Evolutionary conservation across 2,329 filamentous ascomycete species (phyloP).

Genomic region (Lachnellula occidentalis): DNA sequence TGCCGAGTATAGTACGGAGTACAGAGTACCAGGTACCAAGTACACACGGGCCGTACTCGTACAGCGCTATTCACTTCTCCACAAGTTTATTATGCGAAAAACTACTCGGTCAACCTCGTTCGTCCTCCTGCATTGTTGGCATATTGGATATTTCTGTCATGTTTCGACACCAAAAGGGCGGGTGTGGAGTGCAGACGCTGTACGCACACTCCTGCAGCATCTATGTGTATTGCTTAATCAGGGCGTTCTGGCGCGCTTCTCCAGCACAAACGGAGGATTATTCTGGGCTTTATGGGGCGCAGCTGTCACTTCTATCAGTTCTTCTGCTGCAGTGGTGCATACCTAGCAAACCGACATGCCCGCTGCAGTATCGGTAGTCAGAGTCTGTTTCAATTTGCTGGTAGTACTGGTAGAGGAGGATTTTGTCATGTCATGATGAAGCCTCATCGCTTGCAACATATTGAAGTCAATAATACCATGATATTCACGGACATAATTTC

Average conservation of each 20-base stretch:
- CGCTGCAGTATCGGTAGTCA: too few relatives aligned
- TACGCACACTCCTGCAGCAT: background rate
- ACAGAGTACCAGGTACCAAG: background rate
- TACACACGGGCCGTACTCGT: background rate
- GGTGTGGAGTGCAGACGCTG: background rate
- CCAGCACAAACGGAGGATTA: background rate
- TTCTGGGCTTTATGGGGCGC: too few relatives aligned
- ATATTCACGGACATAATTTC: too few relatives aligned
- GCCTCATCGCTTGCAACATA: too few relatives aligned
- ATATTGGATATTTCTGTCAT: background rate
- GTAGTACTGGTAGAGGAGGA: too few relatives aligned
- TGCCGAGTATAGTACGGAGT: background rate
- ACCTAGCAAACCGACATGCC: background rate
- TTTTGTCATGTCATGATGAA: too few relatives aligned
- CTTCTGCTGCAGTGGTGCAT: background rate
- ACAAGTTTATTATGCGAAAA: background rate
- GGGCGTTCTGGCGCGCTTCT: background rate
- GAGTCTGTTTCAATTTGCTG: too few relatives aligned
- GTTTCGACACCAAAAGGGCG: too few relatives aligned
- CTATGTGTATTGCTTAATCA: background rate
- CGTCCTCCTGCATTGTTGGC: background rate
- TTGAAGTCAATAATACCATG: too few relatives aligned
- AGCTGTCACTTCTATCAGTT: background rate
- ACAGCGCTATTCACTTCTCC: background rate
- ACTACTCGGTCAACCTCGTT: background rate